A percentile compares a stretch with the other conserved stretches of the same genome.
Conservation (phyloP, 1,139 yeast genomes). For the Kurtzmaniella quercitrusa region DNA sequence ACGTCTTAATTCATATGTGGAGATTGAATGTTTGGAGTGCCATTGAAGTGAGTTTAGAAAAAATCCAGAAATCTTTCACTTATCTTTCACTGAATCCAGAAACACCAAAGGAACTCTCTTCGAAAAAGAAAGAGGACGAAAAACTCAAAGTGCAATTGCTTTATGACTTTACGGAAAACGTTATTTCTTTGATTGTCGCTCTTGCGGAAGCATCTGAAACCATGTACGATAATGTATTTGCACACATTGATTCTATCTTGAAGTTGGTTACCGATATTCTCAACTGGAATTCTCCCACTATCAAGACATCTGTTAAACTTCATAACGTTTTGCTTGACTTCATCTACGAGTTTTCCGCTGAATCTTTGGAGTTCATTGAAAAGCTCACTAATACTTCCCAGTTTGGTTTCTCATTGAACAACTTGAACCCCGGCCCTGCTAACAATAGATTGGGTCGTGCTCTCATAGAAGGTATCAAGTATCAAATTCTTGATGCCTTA, state of each 20-base stretch:
- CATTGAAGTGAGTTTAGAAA: constrained; percentile 47
- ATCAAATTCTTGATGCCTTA: constrained; percentile 53
- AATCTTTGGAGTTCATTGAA: constrained; percentile 55
- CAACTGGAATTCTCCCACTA: constrained; percentile 24
- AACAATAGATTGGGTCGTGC: constrained; percentile 44
- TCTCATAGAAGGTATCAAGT: constrained; percentile 56
- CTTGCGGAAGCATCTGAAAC: constrained; percentile 64
- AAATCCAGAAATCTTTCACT: constrained; percentile 46
- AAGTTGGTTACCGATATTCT: constrained; percentile 41
- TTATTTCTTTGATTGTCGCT: constrained; percentile 65
- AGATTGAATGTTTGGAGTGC: constrained; percentile 71
- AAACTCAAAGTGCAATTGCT: constrained; percentile 46
- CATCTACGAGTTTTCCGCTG: constrained; percentile 63
- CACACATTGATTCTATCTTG: constrained; percentile 27
- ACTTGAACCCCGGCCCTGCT: constrained; percentile 15
- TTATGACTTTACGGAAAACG: constrained; percentile 69
- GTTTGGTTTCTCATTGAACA: constrained; percentile 20
- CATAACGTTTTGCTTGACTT: constrained; percentile 56
- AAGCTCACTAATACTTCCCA: constrained; percentile 10
- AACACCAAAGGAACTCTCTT: not conserved
- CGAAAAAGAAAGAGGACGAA: constrained; percentile 24
- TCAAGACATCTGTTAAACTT: constrained; percentile 39
- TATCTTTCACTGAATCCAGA: constrained; percentile 23
- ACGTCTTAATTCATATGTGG: constrained; percentile 70
- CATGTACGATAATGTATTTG: constrained; percentile 49